Conservation (phyloP, 23 red algal species). For the Agarophyton chilense region DNA sequence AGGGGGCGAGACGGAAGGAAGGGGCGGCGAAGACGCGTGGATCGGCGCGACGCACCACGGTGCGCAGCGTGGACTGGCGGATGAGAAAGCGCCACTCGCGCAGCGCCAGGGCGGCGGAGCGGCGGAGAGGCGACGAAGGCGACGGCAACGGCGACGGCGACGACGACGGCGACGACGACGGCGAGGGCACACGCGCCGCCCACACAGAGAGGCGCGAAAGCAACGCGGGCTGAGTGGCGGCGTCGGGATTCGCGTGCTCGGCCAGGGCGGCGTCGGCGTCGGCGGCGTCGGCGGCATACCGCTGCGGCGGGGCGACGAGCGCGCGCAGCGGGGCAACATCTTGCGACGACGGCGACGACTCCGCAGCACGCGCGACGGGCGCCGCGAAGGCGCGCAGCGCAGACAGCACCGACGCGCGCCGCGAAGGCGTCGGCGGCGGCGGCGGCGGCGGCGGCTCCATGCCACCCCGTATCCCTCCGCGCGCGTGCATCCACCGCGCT, state of each 20-base stretch:
- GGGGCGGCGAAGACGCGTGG: conserved; percentile 1
- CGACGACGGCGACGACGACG: background rate
- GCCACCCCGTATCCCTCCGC: no score
- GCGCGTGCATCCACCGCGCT: no score
- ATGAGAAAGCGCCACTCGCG: background rate
- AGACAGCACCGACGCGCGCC: background rate
- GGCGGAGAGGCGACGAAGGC: background rate
- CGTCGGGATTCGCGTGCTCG: no score
- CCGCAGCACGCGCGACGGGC: background rate
- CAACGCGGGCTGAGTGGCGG: background rate
- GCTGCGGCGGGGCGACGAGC: no score
- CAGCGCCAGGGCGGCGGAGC: conserved; percentile 4
- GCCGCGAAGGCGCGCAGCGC: background rate
- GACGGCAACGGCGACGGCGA: background rate
- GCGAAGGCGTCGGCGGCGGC: background rate
- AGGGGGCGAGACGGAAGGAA: conserved; percentile 25
- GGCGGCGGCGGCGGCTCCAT: no score
- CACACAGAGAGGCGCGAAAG: background rate
- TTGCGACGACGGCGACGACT: no score
- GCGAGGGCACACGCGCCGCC: no score
- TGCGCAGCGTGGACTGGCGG: background rate
- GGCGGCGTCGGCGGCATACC: background rate
- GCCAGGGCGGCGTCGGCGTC: background rate
- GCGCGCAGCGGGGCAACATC: no score
- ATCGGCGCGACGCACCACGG: background rate